Evolutionary conservation across 83 land plant species (phyloP).

Genomic region (Thuja plicata): DNA sequence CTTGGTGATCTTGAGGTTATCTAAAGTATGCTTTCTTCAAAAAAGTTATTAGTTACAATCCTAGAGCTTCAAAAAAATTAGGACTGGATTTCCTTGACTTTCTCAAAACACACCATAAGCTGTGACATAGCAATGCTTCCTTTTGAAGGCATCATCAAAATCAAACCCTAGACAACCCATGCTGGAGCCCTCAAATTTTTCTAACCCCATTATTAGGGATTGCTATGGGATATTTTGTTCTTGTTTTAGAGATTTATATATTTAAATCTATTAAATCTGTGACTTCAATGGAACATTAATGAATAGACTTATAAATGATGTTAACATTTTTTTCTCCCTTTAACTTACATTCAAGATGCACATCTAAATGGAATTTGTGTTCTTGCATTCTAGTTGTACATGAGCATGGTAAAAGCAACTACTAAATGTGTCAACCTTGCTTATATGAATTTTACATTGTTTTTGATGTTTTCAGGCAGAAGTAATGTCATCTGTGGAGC

Average conservation of each 20-base stretch:
- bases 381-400: not conserved
- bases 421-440: not conserved
- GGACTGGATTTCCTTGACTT: too few species aligned
- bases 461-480: slow-evolving; percentile 49
- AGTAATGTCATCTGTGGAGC: slow-evolving; percentile 69
- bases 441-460: not conserved
- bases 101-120: too few species aligned
- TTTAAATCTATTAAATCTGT: not conserved
- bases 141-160: too few species aligned
- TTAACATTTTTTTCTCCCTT: not conserved
- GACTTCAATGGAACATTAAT: not conserved
- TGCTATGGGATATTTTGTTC: not conserved
- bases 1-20: too few species aligned
- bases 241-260: not conserved
- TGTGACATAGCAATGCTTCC: too few species aligned
- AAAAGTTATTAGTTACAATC: too few species aligned
- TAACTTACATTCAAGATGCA: not conserved
- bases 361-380: slow-evolving; percentile 2
- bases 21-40: too few species aligned
- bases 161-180: too few species aligned
- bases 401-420: not conserved
- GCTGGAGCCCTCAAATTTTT: too few species aligned
- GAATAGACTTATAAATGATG: not conserved
- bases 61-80: too few species aligned
- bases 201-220: not conserved